These are phyloP conservation scores for Staphylotrichum tortipilum DNA, from an alignment of 495 filamentous ascomycete genomes.

Conservation along the genomic window DNA sequence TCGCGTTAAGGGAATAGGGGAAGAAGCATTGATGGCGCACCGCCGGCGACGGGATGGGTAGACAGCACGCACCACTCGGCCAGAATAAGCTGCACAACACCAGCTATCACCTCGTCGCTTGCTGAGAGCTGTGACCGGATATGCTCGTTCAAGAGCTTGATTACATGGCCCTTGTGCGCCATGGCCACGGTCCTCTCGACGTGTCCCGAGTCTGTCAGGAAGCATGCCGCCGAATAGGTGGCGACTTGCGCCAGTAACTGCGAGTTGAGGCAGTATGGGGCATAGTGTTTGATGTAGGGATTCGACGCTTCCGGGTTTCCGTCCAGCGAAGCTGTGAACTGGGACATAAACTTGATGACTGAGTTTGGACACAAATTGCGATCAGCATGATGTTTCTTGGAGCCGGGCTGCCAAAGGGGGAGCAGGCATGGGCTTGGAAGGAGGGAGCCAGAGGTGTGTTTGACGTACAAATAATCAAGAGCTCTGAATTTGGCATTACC, in stretches of 20 bases:
- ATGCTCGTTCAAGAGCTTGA: slow-evolving; percentile 30
- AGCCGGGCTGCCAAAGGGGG: too few species aligned
- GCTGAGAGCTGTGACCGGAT: slow-evolving; percentile 23
- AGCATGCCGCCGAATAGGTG: slow-evolving; percentile 32
- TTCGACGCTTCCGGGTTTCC: slow-evolving; percentile 30
- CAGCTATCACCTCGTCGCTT: slow-evolving; percentile 29
- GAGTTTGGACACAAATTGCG: slow-evolving; percentile 2
- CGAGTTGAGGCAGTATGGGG: slow-evolving; percentile 28
- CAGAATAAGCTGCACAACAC: slow-evolving; percentile 29
- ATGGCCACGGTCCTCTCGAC: slow-evolving; percentile 28
- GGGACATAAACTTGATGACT: slow-evolving; percentile 51
- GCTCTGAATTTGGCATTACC: slow-evolving; percentile 19
- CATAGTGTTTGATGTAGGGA: slow-evolving; percentile 28
- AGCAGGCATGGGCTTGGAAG: too few species aligned
- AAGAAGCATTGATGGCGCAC: too few species aligned
- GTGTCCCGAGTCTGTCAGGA: slow-evolving; percentile 31
- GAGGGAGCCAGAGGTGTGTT: not conserved
- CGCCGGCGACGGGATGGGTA: too few species aligned
- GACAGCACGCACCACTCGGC: slow-evolving; percentile 26
- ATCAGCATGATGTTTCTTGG: not conserved
- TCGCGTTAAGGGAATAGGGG: too few species aligned
- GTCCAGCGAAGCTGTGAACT: slow-evolving; percentile 37
- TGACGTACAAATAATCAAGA: slow-evolving; percentile 27
- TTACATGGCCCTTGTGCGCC: slow-evolving; percentile 28
- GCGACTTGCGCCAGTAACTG: slow-evolving; percentile 26